Base-by-base conservation (phyloP, 495 filamentous ascomycete genomes). In the Neurospora sp. region DNA sequence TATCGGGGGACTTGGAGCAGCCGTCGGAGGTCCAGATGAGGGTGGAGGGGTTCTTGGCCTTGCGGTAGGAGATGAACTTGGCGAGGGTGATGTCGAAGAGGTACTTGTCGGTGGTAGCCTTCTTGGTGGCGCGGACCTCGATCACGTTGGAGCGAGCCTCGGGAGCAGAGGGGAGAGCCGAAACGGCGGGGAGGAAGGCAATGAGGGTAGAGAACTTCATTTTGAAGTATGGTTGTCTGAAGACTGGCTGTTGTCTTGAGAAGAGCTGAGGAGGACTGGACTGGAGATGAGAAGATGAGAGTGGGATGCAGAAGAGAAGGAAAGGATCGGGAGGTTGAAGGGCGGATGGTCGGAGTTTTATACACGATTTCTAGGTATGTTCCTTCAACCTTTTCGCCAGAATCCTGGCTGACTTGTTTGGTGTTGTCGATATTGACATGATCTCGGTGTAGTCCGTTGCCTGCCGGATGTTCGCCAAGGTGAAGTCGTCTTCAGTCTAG, bases 11-110 rank as follows among this genome's bases (percentile, higher is more conserved):
- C 1, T 59, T 42, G 39, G 78, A 80, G 79, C 84, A 86, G 70
- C 81, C 82, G 48, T 85, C 78, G n/a, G 81, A 79, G 11, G 75
- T 18, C 84, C 84, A 85, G 74, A 84, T 77, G 0, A 87, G 74
- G 31, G 70, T 75, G 0, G 80, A 27, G 0, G 85, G 85, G 41
- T 31, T 31, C 38, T 72, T 69, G 39, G 77, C 74, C 27, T 80
- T 79, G 38, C 82, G 80, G 42, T 70, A 75, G 11, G 72, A 37
- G 23, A 69, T 76, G 75, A 84, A 83, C 4, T 73, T 71, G 2
- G 77, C 70, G n/a, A 84, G 78, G 4, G 77, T 78, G 73, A 77
- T 69, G 71, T 14, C 69, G 76, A 80, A 85, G 38, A 84, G 76
- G 31, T 79, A 74, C 41, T 79, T 72, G 77, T 85, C 83, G 3